Evolutionary conservation across 257 asterid species (phyloP).

Genomic region (Nicotiana undulata): DNA sequence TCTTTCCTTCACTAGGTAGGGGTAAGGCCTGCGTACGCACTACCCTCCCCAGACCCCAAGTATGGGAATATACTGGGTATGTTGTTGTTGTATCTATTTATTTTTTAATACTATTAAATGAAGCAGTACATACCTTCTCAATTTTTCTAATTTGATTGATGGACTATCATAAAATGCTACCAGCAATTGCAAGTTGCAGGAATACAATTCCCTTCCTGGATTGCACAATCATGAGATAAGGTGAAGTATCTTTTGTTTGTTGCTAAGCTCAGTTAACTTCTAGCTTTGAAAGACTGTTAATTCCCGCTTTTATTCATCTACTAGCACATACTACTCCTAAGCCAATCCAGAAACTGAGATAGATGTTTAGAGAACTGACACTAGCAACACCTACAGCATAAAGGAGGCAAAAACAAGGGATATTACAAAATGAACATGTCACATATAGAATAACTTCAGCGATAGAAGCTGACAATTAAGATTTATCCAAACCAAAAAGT

Average conservation of each 20-base stretch:
- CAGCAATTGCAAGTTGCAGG: conserved; percentile 73
- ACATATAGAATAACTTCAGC: background rate
- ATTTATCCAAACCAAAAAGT: background rate
- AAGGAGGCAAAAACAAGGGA: background rate
- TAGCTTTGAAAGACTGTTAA: background rate
- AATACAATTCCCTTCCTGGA: conserved; percentile 69
- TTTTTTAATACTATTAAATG: background rate
- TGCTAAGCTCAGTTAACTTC: background rate
- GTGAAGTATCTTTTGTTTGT: background rate
- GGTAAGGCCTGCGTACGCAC: too few species aligned
- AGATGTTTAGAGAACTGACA: background rate
- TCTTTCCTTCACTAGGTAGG: too few species aligned
- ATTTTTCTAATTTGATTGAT: conserved; percentile 53
- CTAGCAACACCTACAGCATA: background rate
- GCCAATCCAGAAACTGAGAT: background rate
- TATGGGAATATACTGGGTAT: too few species aligned
- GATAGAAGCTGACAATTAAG: background rate
- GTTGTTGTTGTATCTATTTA: too few species aligned
- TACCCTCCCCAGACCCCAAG: too few species aligned
- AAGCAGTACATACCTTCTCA: conserved; percentile 42
- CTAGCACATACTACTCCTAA: background rate
- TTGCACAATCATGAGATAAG: conserved; percentile 9
- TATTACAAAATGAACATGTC: background rate
- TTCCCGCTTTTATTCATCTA: background rate
- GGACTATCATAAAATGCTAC: conserved; percentile 68